phyloP scores from a whole-genome alignment of 305 asterid genomes.

The Plantago coronopus region DNA sequence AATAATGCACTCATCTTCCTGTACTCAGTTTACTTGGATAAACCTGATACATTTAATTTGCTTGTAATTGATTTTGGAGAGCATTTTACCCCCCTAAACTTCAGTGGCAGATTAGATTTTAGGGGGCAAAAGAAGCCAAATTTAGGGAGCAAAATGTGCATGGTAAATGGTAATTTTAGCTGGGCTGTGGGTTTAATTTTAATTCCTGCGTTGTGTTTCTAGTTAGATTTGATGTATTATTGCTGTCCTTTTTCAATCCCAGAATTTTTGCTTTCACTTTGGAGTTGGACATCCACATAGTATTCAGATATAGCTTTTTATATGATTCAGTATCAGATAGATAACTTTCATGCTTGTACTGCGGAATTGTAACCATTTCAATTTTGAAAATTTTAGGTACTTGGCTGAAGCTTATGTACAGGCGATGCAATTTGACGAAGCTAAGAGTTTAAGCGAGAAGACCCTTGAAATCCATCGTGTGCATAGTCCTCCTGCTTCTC shows the following conservation, averaged over 20 bases:
- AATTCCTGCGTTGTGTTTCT: background rate
- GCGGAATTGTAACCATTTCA: background rate
- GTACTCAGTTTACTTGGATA: too few relatives aligned
- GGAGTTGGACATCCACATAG: background rate
- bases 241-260: background rate
- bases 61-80: too few relatives aligned
- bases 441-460: conserved; percentile 72
- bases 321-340: background rate
- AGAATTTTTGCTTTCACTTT: background rate
- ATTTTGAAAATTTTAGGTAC: conserved; percentile 41
- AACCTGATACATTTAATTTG: too few relatives aligned
- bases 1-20: too few relatives aligned
- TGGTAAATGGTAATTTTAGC: too few relatives aligned
- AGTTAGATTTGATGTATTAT: background rate
- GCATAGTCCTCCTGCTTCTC: conserved; percentile 96
- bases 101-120: too few relatives aligned
- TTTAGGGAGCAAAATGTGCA: too few relatives aligned
- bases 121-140: too few relatives aligned
- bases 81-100: too few relatives aligned
- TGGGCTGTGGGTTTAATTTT: too few relatives aligned
- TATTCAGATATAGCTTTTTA: background rate
- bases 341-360: background rate
- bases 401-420: conserved; percentile 97
- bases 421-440: conserved; percentile 95
- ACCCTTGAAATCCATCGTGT: conserved; percentile 95